Percentiles rank a stretch among this genome's conserved stretches.
These are phyloP conservation scores for Fragilaria crotonensis DNA, from an alignment of 108 stramenopile species.

Conservation along the genomic window DNA sequence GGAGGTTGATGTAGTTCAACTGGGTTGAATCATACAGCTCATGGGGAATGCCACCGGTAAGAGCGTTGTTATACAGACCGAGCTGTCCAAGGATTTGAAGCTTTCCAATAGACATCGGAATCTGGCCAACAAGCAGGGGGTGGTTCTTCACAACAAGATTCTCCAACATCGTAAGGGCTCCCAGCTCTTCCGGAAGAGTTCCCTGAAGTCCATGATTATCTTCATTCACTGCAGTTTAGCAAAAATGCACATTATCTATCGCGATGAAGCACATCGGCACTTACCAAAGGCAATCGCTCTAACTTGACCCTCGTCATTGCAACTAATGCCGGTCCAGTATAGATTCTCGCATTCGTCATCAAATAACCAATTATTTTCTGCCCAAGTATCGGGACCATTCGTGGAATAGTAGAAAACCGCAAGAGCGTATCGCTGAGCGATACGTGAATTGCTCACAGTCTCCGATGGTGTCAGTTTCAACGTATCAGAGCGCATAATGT, in stretches of 20 bases:
- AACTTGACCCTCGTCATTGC: conserved; percentile 45
- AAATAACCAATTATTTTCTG: conserved; percentile 47
- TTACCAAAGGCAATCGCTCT: conserved; percentile 46
- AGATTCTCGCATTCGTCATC: conserved; percentile 57
- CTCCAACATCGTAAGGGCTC: conserved; percentile 37
- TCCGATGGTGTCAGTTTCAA: conserved; percentile 7
- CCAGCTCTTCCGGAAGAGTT: conserved; percentile 27
- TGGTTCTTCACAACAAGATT: conserved; percentile 63
- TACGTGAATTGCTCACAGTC: conserved; percentile 16
- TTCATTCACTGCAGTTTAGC: conserved; percentile 9
- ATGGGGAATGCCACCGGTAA: conserved; percentile 47
- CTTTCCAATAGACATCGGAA: conserved; percentile 39
- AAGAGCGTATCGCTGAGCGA: no score
- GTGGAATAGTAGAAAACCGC: conserved; percentile 61
- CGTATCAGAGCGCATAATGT: conserved; percentile 36
- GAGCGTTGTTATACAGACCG: conserved; percentile 46
- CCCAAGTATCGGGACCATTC: conserved; percentile 23
- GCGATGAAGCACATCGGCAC: no score
- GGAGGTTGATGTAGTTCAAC: conserved; percentile 21
- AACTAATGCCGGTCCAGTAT: conserved; percentile 46
- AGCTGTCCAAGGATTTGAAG: conserved; percentile 43
- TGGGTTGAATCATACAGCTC: conserved; percentile 11
- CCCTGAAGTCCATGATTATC: conserved; percentile 37
- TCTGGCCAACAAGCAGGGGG: conserved; percentile 34
- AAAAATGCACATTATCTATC: no score